phyloP scores from a whole-genome alignment of 2,329 filamentous ascomycete genomes.

The Ophiognomonia clavigignenti-juglandacearum region DNA sequence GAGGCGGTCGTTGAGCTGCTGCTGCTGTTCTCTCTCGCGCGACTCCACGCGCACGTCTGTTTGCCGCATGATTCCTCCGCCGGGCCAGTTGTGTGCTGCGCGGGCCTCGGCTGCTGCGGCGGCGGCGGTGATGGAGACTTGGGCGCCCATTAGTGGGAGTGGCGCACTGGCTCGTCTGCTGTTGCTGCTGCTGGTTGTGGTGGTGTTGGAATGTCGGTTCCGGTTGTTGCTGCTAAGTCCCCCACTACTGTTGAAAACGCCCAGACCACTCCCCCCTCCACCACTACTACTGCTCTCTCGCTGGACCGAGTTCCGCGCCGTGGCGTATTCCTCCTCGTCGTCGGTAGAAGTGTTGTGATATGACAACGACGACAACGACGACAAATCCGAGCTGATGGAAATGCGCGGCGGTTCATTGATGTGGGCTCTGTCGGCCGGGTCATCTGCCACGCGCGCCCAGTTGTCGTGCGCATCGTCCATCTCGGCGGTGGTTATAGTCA shows the following conservation, averaged over 20 bases:
- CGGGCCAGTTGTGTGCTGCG: conserved; percentile 10
- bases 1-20: no score
- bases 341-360: no score
- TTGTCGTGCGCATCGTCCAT: conserved; percentile 3
- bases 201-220: no score
- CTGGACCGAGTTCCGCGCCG: conserved; percentile 2
- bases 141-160: conserved; percentile 1
- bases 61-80: conserved; percentile 17
- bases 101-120: conserved; percentile 16
- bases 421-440: background rate
- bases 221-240: background rate
- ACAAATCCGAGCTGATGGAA: conserved; percentile 1
- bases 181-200: no score
- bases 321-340: conserved; percentile 2
- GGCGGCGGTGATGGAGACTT: conserved; percentile 15
- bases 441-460: conserved; percentile 1
- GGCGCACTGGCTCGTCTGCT: background rate
- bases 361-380: background rate
- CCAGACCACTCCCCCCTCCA: background rate
- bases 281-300: background rate
- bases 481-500: conserved; percentile 4
- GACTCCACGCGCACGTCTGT: conserved; percentile 19
- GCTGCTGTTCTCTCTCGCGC: background rate
- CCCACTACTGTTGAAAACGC: background rate
- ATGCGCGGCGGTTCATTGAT: background rate